Conservation (phyloP, 495 filamentous ascomycete species). For the Platismatia glauca region DNA sequence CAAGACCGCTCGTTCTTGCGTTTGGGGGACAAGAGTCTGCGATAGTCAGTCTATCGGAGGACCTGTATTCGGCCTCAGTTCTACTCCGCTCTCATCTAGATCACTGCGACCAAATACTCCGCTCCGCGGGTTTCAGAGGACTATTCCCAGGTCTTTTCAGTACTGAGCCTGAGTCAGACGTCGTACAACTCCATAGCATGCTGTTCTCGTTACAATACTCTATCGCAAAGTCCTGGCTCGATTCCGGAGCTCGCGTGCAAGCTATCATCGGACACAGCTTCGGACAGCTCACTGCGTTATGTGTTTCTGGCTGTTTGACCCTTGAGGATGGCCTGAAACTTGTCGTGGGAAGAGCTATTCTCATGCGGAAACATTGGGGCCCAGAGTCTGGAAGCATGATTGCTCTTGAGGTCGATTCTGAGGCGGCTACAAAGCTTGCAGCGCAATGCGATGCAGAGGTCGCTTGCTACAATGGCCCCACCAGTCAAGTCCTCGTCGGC, state of each 20-base stretch:
- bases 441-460: constrained; percentile 25
- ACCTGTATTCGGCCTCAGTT: constrained; percentile 25
- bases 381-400: constrained; percentile 44
- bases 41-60: constrained; percentile 20
- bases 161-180: constrained; percentile 28
- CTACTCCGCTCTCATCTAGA: constrained; percentile 34
- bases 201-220: constrained; percentile 44
- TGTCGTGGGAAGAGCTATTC: constrained; percentile 33
- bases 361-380: constrained; percentile 42
- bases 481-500: constrained; percentile 41
- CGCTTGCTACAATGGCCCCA: constrained; percentile 44
- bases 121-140: constrained; percentile 13
- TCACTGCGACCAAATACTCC: constrained; percentile 28
- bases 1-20: constrained; percentile 24
- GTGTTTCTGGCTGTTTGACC: constrained; percentile 31
- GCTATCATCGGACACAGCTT: constrained; percentile 46
- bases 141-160: constrained; percentile 45
- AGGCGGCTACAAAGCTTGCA: neutral
- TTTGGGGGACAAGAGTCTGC: constrained; percentile 31
- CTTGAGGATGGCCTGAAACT: constrained; percentile 33
- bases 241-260: constrained; percentile 33
- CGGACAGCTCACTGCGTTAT: constrained; percentile 39
- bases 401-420: constrained; percentile 19
- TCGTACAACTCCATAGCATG: constrained; percentile 36
- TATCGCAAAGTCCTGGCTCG: constrained; percentile 39